These are phyloP conservation scores for Candida easanensis DNA, from an alignment of 805 yeast species.

Conservation along the genomic window DNA sequence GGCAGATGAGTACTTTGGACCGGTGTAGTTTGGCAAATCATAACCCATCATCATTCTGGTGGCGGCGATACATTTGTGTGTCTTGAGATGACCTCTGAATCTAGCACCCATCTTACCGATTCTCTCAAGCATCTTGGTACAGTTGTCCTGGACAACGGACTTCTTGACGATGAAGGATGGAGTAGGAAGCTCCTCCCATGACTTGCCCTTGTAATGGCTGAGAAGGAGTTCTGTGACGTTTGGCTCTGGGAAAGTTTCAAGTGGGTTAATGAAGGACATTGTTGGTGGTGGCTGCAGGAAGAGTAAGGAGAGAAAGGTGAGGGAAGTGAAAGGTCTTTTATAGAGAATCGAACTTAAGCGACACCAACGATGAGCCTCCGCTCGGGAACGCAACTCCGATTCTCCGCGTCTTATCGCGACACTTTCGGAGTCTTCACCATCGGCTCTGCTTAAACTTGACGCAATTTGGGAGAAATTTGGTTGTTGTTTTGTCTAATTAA, in stretches of 20 bases:
- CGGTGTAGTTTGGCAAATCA: constrained; percentile 30
- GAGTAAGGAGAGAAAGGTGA: background rate
- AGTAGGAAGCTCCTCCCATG: constrained; percentile 49
- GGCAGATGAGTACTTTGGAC: constrained; percentile 42
- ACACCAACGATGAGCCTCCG: background rate
- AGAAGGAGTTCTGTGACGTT: constrained; percentile 15
- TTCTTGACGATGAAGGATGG: constrained; percentile 55
- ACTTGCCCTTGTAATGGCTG: constrained; percentile 38
- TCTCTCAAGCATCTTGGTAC: constrained; percentile 44
- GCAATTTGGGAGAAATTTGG: too few relatives aligned
- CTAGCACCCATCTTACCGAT: constrained; percentile 35
- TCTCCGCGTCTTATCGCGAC: too few relatives aligned
- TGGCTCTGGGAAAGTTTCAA: constrained; percentile 18
- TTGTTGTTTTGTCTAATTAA: too few relatives aligned
- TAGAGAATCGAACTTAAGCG: background rate
- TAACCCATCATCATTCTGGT: constrained; percentile 50
- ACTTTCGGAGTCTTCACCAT: too few relatives aligned
- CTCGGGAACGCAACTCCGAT: too few relatives aligned
- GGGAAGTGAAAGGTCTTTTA: background rate
- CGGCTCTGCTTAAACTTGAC: too few relatives aligned
- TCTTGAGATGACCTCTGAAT: constrained; percentile 74
- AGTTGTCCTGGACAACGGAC: constrained; percentile 37
- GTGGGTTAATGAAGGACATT: constrained; percentile 18
- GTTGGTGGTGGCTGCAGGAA: background rate
- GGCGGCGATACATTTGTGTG: constrained; percentile 69